Base-by-base conservation (phyloP, 768 basidiomycete species). In the Guyanaporus albipodus region DNA sequence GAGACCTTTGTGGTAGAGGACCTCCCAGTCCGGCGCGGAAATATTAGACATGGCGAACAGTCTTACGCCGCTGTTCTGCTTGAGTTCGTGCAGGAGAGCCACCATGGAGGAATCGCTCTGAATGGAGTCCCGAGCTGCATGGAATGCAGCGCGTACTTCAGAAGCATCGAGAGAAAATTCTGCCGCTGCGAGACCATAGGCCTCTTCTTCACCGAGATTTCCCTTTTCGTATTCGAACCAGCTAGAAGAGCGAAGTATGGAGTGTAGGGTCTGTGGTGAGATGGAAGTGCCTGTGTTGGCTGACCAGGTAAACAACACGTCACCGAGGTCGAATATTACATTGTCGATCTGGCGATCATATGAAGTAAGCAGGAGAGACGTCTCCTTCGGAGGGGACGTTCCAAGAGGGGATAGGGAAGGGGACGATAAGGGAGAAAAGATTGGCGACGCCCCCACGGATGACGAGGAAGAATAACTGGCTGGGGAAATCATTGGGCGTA, bases 191-290 rank as follows among this genome's bases (percentile, higher is more conserved):
- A 46, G 48, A 27, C 33, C 8, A 19, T 57, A 53, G 1, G 29
- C 23, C 15, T 60, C 41, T 0, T 48, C 48, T 40, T 60, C 46
- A 2, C 15, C 9, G 12, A 57, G 23, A 35, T 53, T 60, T 0
- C 58, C 57, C 23, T 59, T 59, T 11, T 59, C 57, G 26, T 59
- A 57, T 31, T 57, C 58, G 6, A 59, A 59, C 57, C 58, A 59
- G 0, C 27, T 50, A 10, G 41, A 45, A 17, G 57, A 60, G 6
- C 44, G 51, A 9, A 59, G 31, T 15, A 59, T 54, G 1, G 35
- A 37, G 19, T 46, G 44, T 1, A 59, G 17, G 1, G 29, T 57
- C 18, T 38, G 4, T 7, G 58, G 26, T 8, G 54, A 41, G 40
- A 59, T 38, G 17, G 57, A 53, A 3, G 46, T 53, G 21, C 32